phyloP scores from a whole-genome alignment of 1,139 yeast species.

The Nadsonia starkeyi-henricii region DNA sequence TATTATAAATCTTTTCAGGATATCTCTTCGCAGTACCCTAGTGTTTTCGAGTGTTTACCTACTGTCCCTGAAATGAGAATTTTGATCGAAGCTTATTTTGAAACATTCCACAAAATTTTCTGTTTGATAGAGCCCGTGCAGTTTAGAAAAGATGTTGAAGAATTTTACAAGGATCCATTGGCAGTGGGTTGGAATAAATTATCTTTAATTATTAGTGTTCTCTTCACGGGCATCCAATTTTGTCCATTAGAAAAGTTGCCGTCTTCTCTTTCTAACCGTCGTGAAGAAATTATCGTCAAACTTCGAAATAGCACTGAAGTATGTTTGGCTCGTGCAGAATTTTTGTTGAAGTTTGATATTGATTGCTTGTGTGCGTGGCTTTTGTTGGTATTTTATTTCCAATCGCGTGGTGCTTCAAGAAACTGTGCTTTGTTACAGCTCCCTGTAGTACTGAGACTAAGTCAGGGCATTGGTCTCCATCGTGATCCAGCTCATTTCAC shows the following conservation, averaged over 20 bases:
- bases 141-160: neutral
- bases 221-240: neutral
- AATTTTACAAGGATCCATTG: neutral
- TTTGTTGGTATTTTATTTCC: neutral
- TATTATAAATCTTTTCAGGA: neutral
- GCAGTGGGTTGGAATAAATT: neutral
- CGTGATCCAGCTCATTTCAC: constrained; percentile 4
- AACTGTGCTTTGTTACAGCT: constrained; percentile 1
- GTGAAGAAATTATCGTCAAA: neutral
- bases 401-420: neutral
- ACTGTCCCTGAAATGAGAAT: neutral
- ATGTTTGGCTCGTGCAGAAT: neutral
- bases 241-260: neutral
- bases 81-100: neutral
- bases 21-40: neutral
- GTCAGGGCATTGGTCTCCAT: constrained; percentile 4
- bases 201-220: neutral
- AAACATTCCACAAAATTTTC: neutral
- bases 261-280: neutral
- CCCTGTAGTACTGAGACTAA: constrained; percentile 4
- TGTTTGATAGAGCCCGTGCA: neutral
- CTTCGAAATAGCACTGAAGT: neutral
- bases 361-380: neutral
- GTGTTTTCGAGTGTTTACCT: neutral
- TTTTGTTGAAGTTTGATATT: neutral